Percentiles rank a stretch among this genome's conserved stretches.
These are phyloP conservation scores for Coemansia brasiliensis DNA, from an alignment of 192 early-diverging fungal genomes.

Conservation along the genomic window DNA sequence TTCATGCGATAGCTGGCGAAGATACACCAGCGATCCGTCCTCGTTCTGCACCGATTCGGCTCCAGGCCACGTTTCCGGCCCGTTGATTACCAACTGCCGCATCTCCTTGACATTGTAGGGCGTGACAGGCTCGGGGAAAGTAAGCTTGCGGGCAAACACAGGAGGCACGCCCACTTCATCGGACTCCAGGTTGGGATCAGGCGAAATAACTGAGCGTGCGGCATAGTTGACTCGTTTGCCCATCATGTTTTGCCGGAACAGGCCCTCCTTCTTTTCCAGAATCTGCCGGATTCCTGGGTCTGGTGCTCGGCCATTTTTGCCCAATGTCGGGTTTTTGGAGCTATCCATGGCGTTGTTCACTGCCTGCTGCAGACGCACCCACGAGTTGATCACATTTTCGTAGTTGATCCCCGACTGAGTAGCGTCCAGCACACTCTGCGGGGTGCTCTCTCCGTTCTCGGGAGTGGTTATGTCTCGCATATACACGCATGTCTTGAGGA, in stretches of 20 bases:
- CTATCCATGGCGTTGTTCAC: conserved; percentile 95
- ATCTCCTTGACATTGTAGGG: conserved; percentile 91
- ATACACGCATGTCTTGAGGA: conserved; percentile 78
- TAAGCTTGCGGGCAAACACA: conserved; percentile 91
- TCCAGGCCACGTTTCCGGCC: conserved; percentile 94
- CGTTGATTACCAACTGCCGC: conserved; percentile 90
- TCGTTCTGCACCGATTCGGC: conserved; percentile 93
- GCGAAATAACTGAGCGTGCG: conserved; percentile 95
- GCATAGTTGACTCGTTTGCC: conserved; percentile 99
- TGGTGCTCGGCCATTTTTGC: conserved; percentile 62
- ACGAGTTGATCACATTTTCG: conserved; percentile 55
- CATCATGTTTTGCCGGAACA: conserved; percentile 99
- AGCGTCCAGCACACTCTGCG: conserved; percentile 21
- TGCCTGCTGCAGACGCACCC: conserved; percentile 82
- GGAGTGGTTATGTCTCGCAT: conserved; percentile 58
- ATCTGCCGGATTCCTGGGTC: conserved; percentile 94
- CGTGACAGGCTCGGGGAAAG: conserved; percentile 97
- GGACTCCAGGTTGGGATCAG: conserved; percentile 97
- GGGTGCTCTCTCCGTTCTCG: conserved; percentile 17
- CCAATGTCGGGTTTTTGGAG: conserved; percentile 74
- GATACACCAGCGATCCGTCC: conserved; percentile 84
- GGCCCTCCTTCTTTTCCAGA: conserved; percentile 98
- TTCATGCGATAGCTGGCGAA: conserved; percentile 78
- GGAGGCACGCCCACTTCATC: conserved; percentile 97
- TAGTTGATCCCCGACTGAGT: conserved; percentile 23